A percentile compares a stretch with the other conserved stretches of the same genome.
Evolutionary conservation across 106 monocot genomes (phyloP).

Genomic region (Dioscorea dumetorum): DNA sequence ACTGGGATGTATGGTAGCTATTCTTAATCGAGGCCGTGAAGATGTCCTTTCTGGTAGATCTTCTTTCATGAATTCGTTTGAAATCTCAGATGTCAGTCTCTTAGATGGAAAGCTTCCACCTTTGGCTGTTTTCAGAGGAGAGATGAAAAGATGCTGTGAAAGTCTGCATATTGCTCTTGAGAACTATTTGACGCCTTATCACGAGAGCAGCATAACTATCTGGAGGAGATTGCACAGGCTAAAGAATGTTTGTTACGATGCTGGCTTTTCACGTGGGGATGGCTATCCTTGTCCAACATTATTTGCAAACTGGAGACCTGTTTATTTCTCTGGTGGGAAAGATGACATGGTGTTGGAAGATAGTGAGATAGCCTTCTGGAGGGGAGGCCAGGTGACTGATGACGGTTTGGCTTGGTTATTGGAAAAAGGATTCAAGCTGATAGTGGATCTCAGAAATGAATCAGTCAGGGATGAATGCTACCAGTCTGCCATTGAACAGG

Average conservation of each 20-base stretch:
- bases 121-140: constrained; percentile 75
- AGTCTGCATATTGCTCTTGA: constrained; percentile 79
- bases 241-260: constrained; percentile 92
- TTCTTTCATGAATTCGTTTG: constrained; percentile 43
- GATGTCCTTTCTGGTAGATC: constrained; percentile 89
- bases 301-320: constrained; percentile 89
- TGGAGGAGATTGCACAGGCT: constrained; percentile 86
- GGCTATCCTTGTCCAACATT: constrained; percentile 57
- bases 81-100: constrained; percentile 30
- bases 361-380: constrained; percentile 87
- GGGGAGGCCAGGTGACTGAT: constrained; percentile 91
- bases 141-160: constrained; percentile 92
- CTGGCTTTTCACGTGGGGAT: constrained; percentile 81
- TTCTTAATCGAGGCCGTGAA: constrained; percentile 64
- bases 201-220: constrained; percentile 36
- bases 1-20: constrained; percentile 75
- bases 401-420: constrained; percentile 85
- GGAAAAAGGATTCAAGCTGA: constrained; percentile 75
- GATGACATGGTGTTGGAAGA: constrained; percentile 31
- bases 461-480: constrained; percentile 54
- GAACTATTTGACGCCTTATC: constrained; percentile 56
- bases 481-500: constrained; percentile 35
- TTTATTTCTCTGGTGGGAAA: constrained; percentile 51
- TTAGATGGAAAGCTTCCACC: constrained; percentile 81
- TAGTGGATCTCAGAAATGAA: constrained; percentile 88